Conservation (phyloP, 2,329 filamentous ascomycete species). For the Ceratocystis cubensis region DNA sequence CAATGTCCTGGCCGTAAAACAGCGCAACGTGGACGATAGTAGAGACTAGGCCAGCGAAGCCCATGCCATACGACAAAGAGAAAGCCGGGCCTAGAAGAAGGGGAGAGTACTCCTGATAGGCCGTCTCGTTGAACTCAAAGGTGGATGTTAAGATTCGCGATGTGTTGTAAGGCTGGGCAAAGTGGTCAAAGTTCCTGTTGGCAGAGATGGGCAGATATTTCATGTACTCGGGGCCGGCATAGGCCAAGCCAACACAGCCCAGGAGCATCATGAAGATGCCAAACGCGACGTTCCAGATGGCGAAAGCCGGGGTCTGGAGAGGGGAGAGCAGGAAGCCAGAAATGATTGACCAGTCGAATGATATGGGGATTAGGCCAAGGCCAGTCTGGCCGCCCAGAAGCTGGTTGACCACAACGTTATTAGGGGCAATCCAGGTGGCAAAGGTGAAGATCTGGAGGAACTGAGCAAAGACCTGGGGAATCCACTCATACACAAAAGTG, state of each 20-base stretch:
- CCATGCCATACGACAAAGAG: slow-evolving; percentile 42
- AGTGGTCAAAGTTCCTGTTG: slow-evolving; percentile 50
- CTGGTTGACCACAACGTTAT: slow-evolving; percentile 48
- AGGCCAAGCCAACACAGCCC: slow-evolving; percentile 47
- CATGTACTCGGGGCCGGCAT: slow-evolving; percentile 43
- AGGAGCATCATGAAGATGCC: slow-evolving; percentile 44
- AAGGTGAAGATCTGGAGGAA: slow-evolving; percentile 46
- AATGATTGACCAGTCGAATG: slow-evolving; percentile 41
- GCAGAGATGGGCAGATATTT: slow-evolving; percentile 49
- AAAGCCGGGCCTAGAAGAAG: slow-evolving; percentile 44
- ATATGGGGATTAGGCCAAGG: slow-evolving; percentile 47
- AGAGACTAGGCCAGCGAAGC: slow-evolving; percentile 43
- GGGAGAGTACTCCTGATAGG: slow-evolving; percentile 49
- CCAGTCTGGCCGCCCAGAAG: slow-evolving; percentile 48
- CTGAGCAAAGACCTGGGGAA: slow-evolving; percentile 39
- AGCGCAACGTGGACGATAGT: slow-evolving; percentile 40
- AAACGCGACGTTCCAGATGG: slow-evolving; percentile 42
- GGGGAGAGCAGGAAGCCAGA: slow-evolving; percentile 39
- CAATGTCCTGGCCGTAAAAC: slow-evolving; percentile 41
- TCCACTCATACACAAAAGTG: slow-evolving; percentile 42
- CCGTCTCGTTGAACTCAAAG: slow-evolving; percentile 45
- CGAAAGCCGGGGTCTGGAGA: slow-evolving; percentile 41
- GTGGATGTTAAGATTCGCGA: slow-evolving; percentile 44
- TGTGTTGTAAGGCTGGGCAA: slow-evolving; percentile 46
- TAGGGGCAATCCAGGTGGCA: slow-evolving; percentile 48